A percentile compares a stretch with the other conserved stretches of the same genome.
These are phyloP conservation scores for Penicillium vulpinum DNA, from an alignment of 2,329 filamentous ascomycete genomes.

Conservation along the genomic window DNA sequence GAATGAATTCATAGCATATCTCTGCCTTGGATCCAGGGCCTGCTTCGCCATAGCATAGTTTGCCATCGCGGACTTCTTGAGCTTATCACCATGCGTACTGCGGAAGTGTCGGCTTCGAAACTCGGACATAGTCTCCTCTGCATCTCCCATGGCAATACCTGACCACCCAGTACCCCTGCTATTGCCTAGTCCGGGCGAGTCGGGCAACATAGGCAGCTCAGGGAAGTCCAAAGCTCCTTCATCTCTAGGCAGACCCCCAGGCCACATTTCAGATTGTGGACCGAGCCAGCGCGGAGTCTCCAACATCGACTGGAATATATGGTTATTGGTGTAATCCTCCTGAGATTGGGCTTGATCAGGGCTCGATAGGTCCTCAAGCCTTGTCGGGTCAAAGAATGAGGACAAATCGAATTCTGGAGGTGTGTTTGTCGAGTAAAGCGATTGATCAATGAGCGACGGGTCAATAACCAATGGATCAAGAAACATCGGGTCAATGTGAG, in stretches of 20 bases:
- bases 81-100: neutral
- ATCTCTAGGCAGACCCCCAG: constrained; percentile 1
- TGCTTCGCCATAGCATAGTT: neutral
- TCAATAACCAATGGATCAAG: constrained; percentile 8
- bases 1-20: neutral
- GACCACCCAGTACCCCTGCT: neutral
- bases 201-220: neutral
- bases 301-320: constrained; percentile 4
- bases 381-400: neutral
- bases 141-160: neutral
- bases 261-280: constrained; percentile 3
- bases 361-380: no score
- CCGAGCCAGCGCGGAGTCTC: constrained; percentile 1
- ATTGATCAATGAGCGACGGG: neutral
- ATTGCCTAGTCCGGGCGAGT: neutral
- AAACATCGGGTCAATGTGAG: neutral
- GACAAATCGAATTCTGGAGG: neutral
- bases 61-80: neutral
- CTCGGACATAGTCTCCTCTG: neutral
- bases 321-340: neutral
- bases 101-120: neutral
- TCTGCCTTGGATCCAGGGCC: neutral
- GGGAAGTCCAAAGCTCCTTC: constrained; percentile 15
- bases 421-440: neutral
- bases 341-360: no score